Evolutionary conservation across 768 basidiomycete species (phyloP).

Genomic region (Hemileccinum rubropunctum): DNA sequence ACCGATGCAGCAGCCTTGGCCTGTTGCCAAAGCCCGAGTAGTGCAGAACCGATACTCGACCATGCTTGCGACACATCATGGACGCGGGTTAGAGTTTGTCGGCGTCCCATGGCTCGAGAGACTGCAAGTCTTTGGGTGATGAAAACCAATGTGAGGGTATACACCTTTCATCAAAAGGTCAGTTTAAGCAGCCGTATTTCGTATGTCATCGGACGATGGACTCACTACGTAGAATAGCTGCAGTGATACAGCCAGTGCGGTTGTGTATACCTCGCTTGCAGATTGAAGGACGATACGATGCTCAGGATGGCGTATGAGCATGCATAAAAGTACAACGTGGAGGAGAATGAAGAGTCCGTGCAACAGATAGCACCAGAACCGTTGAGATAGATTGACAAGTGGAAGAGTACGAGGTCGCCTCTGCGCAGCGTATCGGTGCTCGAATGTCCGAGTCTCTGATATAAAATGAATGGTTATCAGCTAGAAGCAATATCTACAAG

Average conservation of each 20-base stretch:
- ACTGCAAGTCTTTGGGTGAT: not conserved
- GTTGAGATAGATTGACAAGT: not conserved
- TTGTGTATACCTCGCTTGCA: not conserved
- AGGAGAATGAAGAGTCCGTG: not conserved
- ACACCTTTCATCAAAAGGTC: not conserved
- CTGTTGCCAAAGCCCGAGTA: not conserved
- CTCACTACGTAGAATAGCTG: not conserved
- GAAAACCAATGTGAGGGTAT: not conserved
- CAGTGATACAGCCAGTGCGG: not conserved
- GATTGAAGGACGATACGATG: not conserved
- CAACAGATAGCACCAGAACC: not conserved
- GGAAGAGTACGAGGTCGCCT: not conserved
- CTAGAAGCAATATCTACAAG: too few species aligned
- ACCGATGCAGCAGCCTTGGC: not conserved
- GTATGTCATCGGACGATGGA: too few species aligned
- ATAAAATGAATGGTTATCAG: too few species aligned
- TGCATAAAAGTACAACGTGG: not conserved
- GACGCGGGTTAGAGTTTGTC: not conserved
- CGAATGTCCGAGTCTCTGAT: too few species aligned
- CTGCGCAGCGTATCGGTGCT: too few species aligned
- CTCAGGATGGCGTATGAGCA: not conserved
- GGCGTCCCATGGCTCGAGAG: not conserved
- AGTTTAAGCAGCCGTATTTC: too few species aligned
- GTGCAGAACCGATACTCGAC: not conserved
- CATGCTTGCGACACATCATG: not conserved